Evolutionary conservation across 163 green algal genomes (phyloP), one percentile per base, ranked within the genome.

Genomic region (Chlamydomonas reinhardtii): DNA sequence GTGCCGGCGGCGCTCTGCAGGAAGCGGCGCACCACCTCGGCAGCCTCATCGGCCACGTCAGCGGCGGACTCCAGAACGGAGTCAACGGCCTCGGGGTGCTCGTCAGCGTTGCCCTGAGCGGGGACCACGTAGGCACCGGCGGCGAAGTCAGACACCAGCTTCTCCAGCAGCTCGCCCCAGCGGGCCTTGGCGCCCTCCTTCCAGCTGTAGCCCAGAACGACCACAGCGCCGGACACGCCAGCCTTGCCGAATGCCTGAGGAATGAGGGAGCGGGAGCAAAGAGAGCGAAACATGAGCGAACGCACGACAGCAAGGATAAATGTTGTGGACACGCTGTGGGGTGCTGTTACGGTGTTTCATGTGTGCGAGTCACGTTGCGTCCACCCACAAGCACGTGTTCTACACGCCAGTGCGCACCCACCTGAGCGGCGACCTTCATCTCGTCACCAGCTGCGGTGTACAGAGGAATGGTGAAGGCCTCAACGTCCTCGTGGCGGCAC

Each of bases 161-260:
- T 32, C 15, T 29, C 15, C 37, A 84, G 65, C 19, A 84, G 76
- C 35, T n/a, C 73, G 39, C 76, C 76, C 76, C 76, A 84, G 64
- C 65, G 37, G 4, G 64, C 54, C 76, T 84, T 65, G 19, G 37
- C 5, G 37, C 76, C 76, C 0, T 43, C 76, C 37, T 59, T 64
- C 76, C 76, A 84, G 76, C 65, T 74, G 43, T 84, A 84, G 15
- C 76, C 76, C 16, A 84, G 39, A 39, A 65, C 73, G 1, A 84
- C 76, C 54, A 84, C 71, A 6, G 76, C 76, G 64, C 76, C 76
- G 1, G 37, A 16, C 20, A 74, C 39, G 39, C 76, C 76, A 6
- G 39, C 76, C 43, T 84, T 84, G 37, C 64, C 59, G 37, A 84
- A 84, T 6, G 43, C 76, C 76, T 84, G 76, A 0, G 61, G 16